Conservation (phyloP, 768 basidiomycete species). For the Daedaleopsis nitida region DNA sequence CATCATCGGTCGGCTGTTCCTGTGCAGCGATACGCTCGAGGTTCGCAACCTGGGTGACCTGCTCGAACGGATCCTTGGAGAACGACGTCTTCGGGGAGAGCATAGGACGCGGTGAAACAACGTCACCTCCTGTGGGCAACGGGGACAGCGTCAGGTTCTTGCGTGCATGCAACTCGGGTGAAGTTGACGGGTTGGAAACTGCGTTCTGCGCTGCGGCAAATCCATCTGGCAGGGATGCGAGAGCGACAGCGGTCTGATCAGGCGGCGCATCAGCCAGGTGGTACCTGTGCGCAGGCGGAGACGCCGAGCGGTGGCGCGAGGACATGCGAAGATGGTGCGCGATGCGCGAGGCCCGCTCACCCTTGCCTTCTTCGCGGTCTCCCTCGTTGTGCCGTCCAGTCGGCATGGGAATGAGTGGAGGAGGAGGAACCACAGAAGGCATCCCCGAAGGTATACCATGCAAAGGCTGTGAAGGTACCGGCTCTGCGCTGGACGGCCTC, state of each 20-base stretch:
- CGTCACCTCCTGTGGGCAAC: constrained; percentile 18
- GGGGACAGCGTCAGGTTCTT: constrained; percentile 14
- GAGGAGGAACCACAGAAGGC: constrained; percentile 34
- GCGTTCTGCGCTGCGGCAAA: not conserved
- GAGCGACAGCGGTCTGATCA: constrained; percentile 6
- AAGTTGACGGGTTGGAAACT: constrained; percentile 7
- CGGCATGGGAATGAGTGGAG: constrained; percentile 32
- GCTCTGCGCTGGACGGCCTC: constrained; percentile 57
- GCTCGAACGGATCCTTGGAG: constrained; percentile 41
- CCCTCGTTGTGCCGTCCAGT: constrained; percentile 13
- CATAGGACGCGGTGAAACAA: constrained; percentile 67
- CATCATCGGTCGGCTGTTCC: constrained; percentile 35
- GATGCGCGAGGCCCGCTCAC: constrained; percentile 58
- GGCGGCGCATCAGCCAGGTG: constrained; percentile 36
- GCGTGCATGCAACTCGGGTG: constrained; percentile 8
- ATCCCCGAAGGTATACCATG: constrained; percentile 38
- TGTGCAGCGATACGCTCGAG: constrained; percentile 76
- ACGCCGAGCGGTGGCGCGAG: constrained; percentile 61
- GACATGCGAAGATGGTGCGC: constrained; percentile 59
- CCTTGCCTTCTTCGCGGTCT: constrained; percentile 60
- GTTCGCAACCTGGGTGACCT: constrained; percentile 54
- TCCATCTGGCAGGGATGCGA: constrained; percentile 1
- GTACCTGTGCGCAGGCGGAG: constrained; percentile 60
- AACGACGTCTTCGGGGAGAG: constrained; percentile 66
- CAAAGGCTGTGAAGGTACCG: constrained; percentile 35